Percentiles rank a stretch among this genome's conserved stretches.
Evolutionary conservation across 2,329 filamentous ascomycete species (phyloP).

Genomic region (Colletotrichum sp.): DNA sequence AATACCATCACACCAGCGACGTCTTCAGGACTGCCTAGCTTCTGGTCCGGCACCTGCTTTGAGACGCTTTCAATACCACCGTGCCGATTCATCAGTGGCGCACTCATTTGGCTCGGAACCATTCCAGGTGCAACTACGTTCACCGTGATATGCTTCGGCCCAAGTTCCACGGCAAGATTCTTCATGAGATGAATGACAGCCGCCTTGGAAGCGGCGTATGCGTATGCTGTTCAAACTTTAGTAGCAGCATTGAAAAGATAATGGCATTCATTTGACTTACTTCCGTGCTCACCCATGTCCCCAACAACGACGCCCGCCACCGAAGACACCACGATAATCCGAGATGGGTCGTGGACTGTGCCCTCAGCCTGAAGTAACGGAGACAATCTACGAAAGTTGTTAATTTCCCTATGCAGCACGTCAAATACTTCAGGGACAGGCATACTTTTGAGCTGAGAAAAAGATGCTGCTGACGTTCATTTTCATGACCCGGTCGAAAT

Average conservation of each 20-base stretch:
- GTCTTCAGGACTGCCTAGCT: not conserved
- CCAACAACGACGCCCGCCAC: not conserved
- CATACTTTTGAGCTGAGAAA: not conserved
- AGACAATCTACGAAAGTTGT: not conserved
- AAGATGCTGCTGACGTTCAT: not conserved
- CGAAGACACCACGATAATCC: not conserved
- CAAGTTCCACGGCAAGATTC: not conserved
- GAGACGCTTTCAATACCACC: not conserved
- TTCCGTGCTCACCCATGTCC: not conserved
- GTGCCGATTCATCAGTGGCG: not conserved
- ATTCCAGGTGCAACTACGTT: not conserved
- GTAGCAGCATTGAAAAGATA: no score
- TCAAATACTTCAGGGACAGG: not conserved
- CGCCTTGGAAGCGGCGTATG: not conserved
- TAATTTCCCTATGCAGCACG: accelerated
- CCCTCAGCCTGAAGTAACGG: not conserved
- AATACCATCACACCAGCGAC: not conserved
- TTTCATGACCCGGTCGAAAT: not conserved
- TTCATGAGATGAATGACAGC: not conserved
- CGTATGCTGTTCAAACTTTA: not conserved
- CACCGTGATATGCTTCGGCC: not conserved
- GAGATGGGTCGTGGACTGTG: not conserved
- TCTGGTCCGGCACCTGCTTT: not conserved
- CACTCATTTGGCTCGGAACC: not conserved
- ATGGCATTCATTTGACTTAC: not conserved